Conservation (phyloP, 352 stramenopile species). For the Blastocystis sp. region DNA sequence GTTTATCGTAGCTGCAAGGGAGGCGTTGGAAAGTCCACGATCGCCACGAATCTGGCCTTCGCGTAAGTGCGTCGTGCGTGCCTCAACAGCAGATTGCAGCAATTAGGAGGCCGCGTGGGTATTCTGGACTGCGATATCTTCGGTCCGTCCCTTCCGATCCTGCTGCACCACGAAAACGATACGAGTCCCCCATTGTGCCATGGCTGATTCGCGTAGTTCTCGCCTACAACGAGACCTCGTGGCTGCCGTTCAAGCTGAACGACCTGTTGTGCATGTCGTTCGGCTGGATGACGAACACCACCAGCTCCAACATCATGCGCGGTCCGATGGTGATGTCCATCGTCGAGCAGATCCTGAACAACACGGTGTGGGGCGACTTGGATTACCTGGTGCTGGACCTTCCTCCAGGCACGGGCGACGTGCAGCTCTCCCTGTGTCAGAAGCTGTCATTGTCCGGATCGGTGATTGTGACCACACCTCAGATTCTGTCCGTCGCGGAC, state of each 20-base stretch:
- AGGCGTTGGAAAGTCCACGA: slow-evolving; percentile 85
- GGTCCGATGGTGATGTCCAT: slow-evolving; percentile 89
- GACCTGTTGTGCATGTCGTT: slow-evolving; percentile 88
- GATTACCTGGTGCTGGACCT: slow-evolving; percentile 97
- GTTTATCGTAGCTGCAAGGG: slow-evolving; percentile 80
- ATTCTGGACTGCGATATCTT: slow-evolving; percentile 99
- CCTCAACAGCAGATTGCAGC: slow-evolving; percentile 76
- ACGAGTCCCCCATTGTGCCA: neutral
- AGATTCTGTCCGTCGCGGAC: slow-evolving; percentile 94
- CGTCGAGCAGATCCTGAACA: slow-evolving; percentile 76
- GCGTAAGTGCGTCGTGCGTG: slow-evolving; percentile 72
- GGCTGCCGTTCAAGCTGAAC: slow-evolving; percentile 80
- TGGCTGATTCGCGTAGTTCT: slow-evolving; percentile 38
- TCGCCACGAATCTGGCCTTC: slow-evolving; percentile 83
- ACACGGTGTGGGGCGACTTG: slow-evolving; percentile 96
- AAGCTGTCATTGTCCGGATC: slow-evolving; percentile 92
- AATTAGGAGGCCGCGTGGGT: slow-evolving; percentile 87
- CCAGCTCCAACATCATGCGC: slow-evolving; percentile 87
- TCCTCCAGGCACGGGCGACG: slow-evolving; percentile 97
- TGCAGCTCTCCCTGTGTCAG: slow-evolving; percentile 95
- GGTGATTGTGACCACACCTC: slow-evolving; percentile 97
- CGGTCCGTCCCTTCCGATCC: slow-evolving; percentile 93
- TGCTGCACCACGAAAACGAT: slow-evolving; percentile 83
- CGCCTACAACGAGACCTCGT: slow-evolving; percentile 52
- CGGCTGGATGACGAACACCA: slow-evolving; percentile 78